Evolutionary conservation across 192 early-diverging fungal genomes (phyloP), one percentile per base, ranked within the genome.

Genomic region (Pilobolus umbonatus): DNA sequence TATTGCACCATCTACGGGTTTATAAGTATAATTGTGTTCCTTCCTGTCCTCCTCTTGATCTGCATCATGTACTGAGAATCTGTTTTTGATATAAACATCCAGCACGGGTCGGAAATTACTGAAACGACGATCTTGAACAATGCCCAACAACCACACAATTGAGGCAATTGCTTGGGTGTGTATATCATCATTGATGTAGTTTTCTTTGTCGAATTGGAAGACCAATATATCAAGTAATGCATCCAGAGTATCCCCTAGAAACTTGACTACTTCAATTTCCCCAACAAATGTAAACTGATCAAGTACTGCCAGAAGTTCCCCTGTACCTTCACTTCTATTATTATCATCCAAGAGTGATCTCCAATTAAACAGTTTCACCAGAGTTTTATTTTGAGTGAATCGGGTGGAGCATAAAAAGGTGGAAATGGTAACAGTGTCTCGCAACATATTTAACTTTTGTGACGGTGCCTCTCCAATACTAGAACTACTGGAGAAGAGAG

Each of bases 291-390:
- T 74, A 36, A 77, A 72, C 46, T 80, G 75, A 34, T 77, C 71
- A 31, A 81, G 57, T 7, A 80, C 58, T 2, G 54, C 62, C 28
- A 64, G 68, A 55, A 80, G 65, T 42, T 63, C 70, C 8, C 56
- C 55, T n/a, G 42, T 31, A 29, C 45, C 62, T 14, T 55, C 49
- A 4, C 39, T 10, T 7, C 56, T 64, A 4, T 51, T 19, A 22
- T 19, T 17, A 45, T 64, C 55, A 15, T 50, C 47, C 39, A 57
- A 30, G 9, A 60, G 44, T 8, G 65, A 61, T 28, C 78, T 60
- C 88, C 88, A 90, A 44, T 85, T 74, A 19, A 88, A 49, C 21
- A 90, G 64, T 62, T 90, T 82, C 7, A 86, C 66, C 22, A 90
- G 54, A 1, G 75, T 57, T 5, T 74, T 70, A 32, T 80, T 80